Evolutionary conservation across 805 yeast species (phyloP).

Genomic region (Candida silvicultrix): DNA sequence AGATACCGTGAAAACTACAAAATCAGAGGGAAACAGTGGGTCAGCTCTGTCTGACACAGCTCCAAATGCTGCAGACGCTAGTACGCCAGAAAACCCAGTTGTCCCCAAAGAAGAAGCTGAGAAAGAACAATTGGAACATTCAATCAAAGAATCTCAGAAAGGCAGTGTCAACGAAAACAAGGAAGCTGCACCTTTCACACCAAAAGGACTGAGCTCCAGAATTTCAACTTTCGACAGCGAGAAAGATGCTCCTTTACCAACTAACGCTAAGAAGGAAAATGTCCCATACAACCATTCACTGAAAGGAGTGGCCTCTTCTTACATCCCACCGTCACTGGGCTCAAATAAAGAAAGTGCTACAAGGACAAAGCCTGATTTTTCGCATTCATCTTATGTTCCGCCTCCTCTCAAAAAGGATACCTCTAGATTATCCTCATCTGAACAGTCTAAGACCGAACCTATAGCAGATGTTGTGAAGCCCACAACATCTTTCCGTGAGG

Average conservation of each 20-base stretch:
- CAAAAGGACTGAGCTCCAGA: background rate
- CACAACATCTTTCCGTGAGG: background rate
- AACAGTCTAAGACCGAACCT: constrained; percentile 25
- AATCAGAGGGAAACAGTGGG: too few relatives aligned
- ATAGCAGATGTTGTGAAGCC: background rate
- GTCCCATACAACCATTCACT: constrained; percentile 8
- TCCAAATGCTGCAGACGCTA: background rate
- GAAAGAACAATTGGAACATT: background rate
- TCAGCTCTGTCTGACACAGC: too few relatives aligned
- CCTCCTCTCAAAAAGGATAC: constrained; percentile 16
- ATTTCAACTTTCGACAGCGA: background rate
- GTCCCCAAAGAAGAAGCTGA: background rate
- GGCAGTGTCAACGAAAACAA: background rate
- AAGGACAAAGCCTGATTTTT: constrained; percentile 5
- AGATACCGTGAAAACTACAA: too few relatives aligned
- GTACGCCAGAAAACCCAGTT: background rate
- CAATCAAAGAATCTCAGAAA: background rate
- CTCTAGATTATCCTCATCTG: constrained; percentile 8
- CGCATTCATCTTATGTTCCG: constrained; percentile 22
- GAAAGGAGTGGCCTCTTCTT: constrained; percentile 21
- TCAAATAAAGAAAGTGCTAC: constrained; percentile 5
- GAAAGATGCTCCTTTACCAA: constrained; percentile 3
- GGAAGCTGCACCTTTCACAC: constrained; percentile 28
- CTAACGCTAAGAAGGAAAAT: constrained; percentile 2
- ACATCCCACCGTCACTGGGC: constrained; percentile 20